Base-by-base conservation (phyloP, 2,329 filamentous ascomycete genomes). In the Xylariaceae sp. region DNA sequence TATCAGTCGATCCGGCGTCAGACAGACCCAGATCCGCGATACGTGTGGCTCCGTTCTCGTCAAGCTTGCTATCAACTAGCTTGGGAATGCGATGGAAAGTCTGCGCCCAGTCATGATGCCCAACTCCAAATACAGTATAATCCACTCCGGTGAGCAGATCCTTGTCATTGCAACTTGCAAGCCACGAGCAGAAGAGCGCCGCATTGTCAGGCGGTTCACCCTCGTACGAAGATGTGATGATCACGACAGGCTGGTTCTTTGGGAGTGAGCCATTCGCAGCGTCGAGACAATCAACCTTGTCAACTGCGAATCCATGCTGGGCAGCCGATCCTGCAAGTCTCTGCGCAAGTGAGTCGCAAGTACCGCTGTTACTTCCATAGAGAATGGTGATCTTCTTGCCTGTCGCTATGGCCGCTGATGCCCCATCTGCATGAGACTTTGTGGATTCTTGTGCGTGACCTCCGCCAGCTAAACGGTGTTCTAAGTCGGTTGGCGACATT, bases 191-290 rank as follows among this genome's bases (percentile, higher is more conserved):
- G 58, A 90, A 90, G 43, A 81, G 75, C 0, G 71, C 75, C 0
- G 87, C 87, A 53, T 91, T 90, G 53, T 89, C 85, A 0, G 86
- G 81, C 0, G 87, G 84, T 47, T 87, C 76, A 1, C 87, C 87
- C 59, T 91, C 87, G 57, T 90, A 91, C 1, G 82, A 85, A 0
- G 87, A 78, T 0, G 83, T 83, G 54, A 91, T 75, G 43, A 90
- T 75, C 19, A 89, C 70, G 0, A 87, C 75, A 0, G 86, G 85
- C 6, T 77, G 74, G 22, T 79, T 74, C 44, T 73, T 80, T 0
- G 83, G 78, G 0, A 90, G 62, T 2, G 77, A 75, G 42, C 81
- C 76, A 15, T 78, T 80, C 0, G 82, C 85, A 0, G 75, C 72
- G 60, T 90, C 84, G 36, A 90, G 66, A 1, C 76, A 73, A 18